phyloP scores from a whole-genome alignment of 345 rosid genomes.

The Camelina hispida region DNA sequence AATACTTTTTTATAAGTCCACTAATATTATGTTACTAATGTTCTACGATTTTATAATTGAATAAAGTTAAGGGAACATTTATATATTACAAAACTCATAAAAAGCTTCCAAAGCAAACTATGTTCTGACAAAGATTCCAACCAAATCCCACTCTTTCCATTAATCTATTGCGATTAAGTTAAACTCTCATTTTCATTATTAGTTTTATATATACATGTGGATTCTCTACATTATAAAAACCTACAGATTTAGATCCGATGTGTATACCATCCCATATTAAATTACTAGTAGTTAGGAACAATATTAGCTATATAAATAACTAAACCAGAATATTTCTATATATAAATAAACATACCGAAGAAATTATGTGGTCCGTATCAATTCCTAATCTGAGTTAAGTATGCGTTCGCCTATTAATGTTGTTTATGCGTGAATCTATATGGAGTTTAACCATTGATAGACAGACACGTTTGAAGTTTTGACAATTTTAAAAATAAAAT shows the following conservation, averaged over 20 bases:
- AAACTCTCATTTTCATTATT: constrained; percentile 35
- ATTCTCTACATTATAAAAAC: constrained; percentile 10
- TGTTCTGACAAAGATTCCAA: constrained; percentile 47
- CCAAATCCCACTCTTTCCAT: constrained; percentile 70
- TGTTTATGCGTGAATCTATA: constrained; percentile 24
- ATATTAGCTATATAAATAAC: constrained; percentile 1
- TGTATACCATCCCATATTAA: constrained; percentile 10
- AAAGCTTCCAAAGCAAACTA: constrained; percentile 31
- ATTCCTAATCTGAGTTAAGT: constrained; percentile 29
- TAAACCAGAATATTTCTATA: constrained; percentile 1
- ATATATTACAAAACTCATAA: constrained; percentile 20
- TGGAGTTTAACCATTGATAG: not conserved
- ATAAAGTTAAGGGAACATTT: constrained; percentile 11
- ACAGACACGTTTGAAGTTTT: constrained; percentile 23
- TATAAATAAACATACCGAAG: not conserved
- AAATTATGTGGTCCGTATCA: constrained; percentile 23
- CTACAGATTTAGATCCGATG: constrained; percentile 30
- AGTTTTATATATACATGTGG: constrained; percentile 7
- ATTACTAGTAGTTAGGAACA: constrained; percentile 6
- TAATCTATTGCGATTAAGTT: constrained; percentile 45
- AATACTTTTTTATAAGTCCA: constrained; percentile 17
- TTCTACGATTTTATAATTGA: constrained; percentile 30
- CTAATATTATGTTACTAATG: constrained; percentile 16
- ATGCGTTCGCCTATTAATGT: not conserved
- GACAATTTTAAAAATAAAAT: constrained; percentile 30